Conservation (phyloP, 2,329 filamentous ascomycete genomes). For the Dothistroma pini region DNA sequence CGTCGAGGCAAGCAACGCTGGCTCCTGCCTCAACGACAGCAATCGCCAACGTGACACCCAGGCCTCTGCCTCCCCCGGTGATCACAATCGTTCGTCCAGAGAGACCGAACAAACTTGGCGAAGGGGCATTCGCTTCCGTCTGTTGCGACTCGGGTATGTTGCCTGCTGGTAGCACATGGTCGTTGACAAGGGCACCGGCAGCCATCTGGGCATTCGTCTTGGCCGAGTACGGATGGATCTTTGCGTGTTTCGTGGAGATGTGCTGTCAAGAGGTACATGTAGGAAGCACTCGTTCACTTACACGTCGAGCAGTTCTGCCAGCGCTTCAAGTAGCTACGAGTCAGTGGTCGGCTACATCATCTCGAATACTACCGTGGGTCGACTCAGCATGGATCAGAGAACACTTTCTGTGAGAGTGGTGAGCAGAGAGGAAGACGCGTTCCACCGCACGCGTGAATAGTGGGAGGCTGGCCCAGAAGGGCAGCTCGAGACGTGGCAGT, state of each 20-base stretch:
- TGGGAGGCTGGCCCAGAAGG: not conserved
- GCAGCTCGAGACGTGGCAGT: constrained; percentile 1
- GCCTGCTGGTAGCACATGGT: constrained; percentile 21
- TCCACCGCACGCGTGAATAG: constrained; percentile 3
- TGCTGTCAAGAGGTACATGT: not conserved
- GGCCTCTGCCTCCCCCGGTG: constrained; percentile 31
- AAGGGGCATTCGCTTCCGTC: constrained; percentile 25
- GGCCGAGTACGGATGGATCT: not conserved
- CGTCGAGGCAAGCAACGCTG: constrained; percentile 30
- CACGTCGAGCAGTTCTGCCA: not conserved
- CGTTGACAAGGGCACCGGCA: constrained; percentile 24
- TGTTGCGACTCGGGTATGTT: constrained; percentile 24
- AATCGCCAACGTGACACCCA: constrained; percentile 31
- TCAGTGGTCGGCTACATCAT: not conserved
- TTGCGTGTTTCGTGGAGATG: not conserved
- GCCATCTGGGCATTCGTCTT: constrained; percentile 16
- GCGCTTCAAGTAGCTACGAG: not conserved
- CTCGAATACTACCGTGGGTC: not conserved
- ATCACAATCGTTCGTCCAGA: constrained; percentile 26
- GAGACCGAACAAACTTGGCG: constrained; percentile 25
- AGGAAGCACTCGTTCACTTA: not conserved
- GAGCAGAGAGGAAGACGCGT: constrained; percentile 1
- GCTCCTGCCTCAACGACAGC: constrained; percentile 31
- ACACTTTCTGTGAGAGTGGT: constrained; percentile 2
- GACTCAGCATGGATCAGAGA: not conserved